Evolutionary conservation across 2,329 filamentous ascomycete genomes (phyloP).

Genomic region (Dactylellina leptospora): DNA sequence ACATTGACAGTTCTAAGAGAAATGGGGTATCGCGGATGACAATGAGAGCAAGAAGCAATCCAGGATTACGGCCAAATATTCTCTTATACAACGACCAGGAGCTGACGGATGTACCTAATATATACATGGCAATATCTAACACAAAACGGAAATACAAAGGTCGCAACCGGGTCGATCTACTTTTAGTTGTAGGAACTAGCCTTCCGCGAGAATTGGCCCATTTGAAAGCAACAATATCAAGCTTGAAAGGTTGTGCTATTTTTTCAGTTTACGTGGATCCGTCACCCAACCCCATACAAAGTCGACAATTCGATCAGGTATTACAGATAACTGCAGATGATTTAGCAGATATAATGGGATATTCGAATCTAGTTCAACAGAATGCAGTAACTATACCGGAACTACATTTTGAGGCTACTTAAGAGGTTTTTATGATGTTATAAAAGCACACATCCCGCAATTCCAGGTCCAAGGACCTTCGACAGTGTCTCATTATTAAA

Average conservation of each 20-base stretch:
- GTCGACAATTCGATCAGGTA: not conserved
- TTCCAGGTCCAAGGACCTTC: too few relatives aligned
- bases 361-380: not conserved
- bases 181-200: conserved; percentile 2
- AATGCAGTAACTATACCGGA: not conserved
- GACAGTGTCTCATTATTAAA: too few relatives aligned
- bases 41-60: not conserved
- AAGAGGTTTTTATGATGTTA: too few relatives aligned
- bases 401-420: too few relatives aligned
- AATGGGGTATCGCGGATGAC: not conserved
- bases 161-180: not conserved
- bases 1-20: not conserved
- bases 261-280: conserved; percentile 2
- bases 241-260: not conserved
- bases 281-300: not conserved
- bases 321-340: conserved; percentile 1
- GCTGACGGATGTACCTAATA: not conserved
- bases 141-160: not conserved
- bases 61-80: not conserved
- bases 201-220: not conserved
- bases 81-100: not conserved
- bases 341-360: not conserved
- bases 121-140: not conserved
- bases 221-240: not conserved
- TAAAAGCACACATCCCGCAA: too few relatives aligned